Evolutionary conservation across 2,329 filamentous ascomycete genomes (phyloP), one percentile per base, ranked within the genome.

Genomic region (Stachybotrys chartarum): DNA sequence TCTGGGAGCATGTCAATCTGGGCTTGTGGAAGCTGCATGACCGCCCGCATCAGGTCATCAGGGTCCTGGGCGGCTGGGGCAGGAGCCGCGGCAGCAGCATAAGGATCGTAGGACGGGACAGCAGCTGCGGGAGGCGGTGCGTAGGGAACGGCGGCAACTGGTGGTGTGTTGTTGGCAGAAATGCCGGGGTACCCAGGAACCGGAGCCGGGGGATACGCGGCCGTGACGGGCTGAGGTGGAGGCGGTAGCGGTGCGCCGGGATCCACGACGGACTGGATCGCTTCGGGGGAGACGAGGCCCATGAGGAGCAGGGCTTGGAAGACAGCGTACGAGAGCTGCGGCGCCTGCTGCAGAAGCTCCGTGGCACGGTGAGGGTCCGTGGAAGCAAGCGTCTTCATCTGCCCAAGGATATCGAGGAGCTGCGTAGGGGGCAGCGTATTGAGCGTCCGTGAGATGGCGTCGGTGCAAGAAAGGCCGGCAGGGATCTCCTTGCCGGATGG

Each of bases 271-370:
- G 88, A 86, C 59, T 87, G 83, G 54, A 97, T 85, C 3, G 91
- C 86, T 63, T 86, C 86, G 14, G 90, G 88, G 56, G 94, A 93
- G 55, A 97, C 91, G 10, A 97, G 84, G 50, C 91, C 91, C 83
- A 97, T 94, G 44, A 97, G 83, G 2, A 97, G 83, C 10, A 97
- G 81, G 30, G 92, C 89, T 73, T 97, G 93, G 75, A 97, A 97
- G 61, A 97, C 88, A 56, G 94, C 94, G 66, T 96, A 97, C 5
- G 90, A 85, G 49, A 99, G 84, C 73, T 99, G 94, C 0, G 94
- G 94, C 1, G 92, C 91, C 74, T 93, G 88, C 59, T 87, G 81
- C 47, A 99, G 83, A 46, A 97, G 84, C 66, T 96, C 90, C 0
- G 87, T 91, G 4, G 92, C 92, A 67, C 91, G 88, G 18, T 82